phyloP scores from a whole-genome alignment of 1,284 basidiomycete species.

The Sporisorium scitamineum region DNA sequence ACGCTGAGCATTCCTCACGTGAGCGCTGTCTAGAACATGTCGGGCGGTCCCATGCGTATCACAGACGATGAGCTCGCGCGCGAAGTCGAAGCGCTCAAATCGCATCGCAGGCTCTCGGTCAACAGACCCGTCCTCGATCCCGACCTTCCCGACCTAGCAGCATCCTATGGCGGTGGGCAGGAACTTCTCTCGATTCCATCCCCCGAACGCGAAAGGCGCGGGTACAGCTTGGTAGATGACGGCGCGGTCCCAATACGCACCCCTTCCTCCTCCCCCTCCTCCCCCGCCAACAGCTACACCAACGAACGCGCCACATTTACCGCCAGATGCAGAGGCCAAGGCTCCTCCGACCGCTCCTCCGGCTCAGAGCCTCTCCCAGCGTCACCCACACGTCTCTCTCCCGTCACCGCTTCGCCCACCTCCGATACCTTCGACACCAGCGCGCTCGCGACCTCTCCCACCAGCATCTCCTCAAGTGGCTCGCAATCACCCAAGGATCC shows the following conservation, averaged over 20 bases:
- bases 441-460: constrained; percentile 19
- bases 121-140: constrained; percentile 65
- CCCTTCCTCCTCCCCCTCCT: constrained; percentile 37
- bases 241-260: constrained; percentile 41
- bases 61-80: constrained; percentile 64
- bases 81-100: constrained; percentile 67
- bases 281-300: constrained; percentile 11
- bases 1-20: background rate
- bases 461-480: constrained; percentile 22
- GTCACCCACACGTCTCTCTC: constrained; percentile 22
- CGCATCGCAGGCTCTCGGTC: constrained; percentile 64
- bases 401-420: constrained; percentile 16
- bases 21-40: constrained; percentile 23
- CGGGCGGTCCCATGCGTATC: constrained; percentile 41
- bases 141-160: constrained; percentile 64
- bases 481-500: constrained; percentile 56
- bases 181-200: constrained; percentile 44
- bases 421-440: constrained; percentile 28
- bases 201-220: constrained; percentile 40
- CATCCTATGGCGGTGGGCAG: constrained; percentile 51
- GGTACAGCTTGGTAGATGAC: constrained; percentile 55
- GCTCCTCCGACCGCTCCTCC: constrained; percentile 36
- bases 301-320: constrained; percentile 56
- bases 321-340: constrained; percentile 51
- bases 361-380: constrained; percentile 12